Conservation (phyloP, 768 basidiomycete genomes). For the Paxillus rubicundulus region DNA sequence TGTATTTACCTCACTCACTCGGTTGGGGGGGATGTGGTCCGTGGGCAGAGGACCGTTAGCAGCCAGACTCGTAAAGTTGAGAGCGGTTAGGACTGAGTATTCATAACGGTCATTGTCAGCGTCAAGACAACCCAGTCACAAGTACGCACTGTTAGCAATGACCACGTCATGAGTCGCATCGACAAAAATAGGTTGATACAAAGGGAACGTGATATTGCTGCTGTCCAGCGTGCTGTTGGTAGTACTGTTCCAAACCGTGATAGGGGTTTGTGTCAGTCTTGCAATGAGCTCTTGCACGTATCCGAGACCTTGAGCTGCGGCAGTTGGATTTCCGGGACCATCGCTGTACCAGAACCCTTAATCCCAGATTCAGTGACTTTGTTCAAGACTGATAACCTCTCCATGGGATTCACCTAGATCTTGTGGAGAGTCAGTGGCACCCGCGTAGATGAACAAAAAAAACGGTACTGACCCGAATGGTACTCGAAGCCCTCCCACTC, state of each 20-base stretch:
- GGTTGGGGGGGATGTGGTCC: constrained; percentile 34
- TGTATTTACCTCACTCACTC: constrained; percentile 16
- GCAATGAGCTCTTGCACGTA: constrained; percentile 45
- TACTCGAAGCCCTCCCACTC: constrained; percentile 55
- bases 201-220: constrained; percentile 35
- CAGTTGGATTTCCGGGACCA: constrained; percentile 44
- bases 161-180: constrained; percentile 48
- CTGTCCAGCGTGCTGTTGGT: constrained; percentile 47
- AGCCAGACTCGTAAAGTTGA: constrained; percentile 45
- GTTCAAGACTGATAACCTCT: constrained; percentile 13
- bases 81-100: constrained; percentile 37
- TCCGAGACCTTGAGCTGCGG: constrained; percentile 39
- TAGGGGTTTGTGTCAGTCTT: constrained; percentile 38
- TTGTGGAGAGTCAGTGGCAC: background rate
- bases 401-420: background rate
- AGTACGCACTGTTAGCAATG: constrained; percentile 34
- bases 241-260: constrained; percentile 40
- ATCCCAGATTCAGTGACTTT: background rate
- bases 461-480: constrained; percentile 27
- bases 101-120: background rate
- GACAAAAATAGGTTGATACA: constrained; percentile 41
- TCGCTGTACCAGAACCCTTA: constrained; percentile 33
- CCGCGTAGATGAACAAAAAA: background rate
- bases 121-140: background rate
- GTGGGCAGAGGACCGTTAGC: constrained; percentile 39